These are phyloP conservation scores for Candida andamanensis DNA, from an alignment of 805 yeast species.

Conservation along the genomic window DNA sequence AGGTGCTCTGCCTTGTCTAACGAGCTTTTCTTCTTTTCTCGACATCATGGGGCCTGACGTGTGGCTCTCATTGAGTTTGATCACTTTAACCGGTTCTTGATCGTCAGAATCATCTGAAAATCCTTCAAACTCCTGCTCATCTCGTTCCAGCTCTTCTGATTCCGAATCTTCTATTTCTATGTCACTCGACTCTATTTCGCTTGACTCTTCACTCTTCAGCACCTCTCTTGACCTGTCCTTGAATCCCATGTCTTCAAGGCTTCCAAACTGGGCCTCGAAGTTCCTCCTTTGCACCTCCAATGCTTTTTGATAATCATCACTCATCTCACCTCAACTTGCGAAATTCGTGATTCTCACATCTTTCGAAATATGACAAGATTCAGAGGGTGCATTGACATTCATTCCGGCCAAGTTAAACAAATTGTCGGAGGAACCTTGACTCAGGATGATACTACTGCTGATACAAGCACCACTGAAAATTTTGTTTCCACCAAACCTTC, in stretches of 20 bases:
- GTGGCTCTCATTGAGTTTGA: conserved; percentile 40
- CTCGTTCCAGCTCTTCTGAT: conserved; percentile 8
- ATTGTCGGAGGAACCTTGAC: conserved; percentile 90
- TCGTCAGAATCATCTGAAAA: conserved; percentile 12
- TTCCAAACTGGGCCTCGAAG: conserved; percentile 63
- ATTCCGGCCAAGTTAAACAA: conserved; percentile 92
- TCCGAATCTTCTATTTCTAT: conserved; percentile 11
- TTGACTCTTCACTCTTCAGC: conserved; percentile 17
- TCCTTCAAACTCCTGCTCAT: conserved; percentile 13
- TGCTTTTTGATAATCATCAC: conserved; percentile 28
- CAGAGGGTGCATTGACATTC: conserved; percentile 94
- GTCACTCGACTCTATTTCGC: conserved; percentile 12
- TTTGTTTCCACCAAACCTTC: conserved; percentile 75
- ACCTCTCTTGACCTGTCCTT: conserved; percentile 22
- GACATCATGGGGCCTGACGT: conserved; percentile 24
- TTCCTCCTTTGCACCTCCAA: conserved; percentile 52
- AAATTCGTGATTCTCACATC: background rate
- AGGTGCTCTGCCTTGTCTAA: conserved; percentile 60
- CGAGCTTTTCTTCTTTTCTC: conserved; percentile 46
- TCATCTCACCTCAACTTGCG: conserved; percentile 1
- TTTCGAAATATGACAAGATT: conserved; percentile 65
- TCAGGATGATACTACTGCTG: conserved; percentile 40
- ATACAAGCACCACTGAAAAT: conserved; percentile 41
- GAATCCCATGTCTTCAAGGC: conserved; percentile 43
- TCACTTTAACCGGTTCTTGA: conserved; percentile 25